These are phyloP conservation scores for Trematosphaeria pertusa DNA, from an alignment of 2,329 filamentous ascomycete species.

Conservation along the genomic window DNA sequence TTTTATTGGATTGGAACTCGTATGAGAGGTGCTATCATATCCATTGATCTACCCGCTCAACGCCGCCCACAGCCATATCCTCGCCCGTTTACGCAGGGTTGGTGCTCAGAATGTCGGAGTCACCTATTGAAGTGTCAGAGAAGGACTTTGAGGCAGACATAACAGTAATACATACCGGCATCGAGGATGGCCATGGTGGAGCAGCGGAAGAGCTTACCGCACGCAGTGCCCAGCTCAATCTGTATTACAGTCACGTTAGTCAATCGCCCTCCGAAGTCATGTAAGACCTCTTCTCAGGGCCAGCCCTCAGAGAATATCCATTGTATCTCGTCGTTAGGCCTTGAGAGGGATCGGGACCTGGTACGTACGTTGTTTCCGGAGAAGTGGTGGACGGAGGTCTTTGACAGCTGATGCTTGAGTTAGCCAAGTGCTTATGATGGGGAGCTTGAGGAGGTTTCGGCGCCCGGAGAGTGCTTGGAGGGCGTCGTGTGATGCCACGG, in stretches of 20 bases:
- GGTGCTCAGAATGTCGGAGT: constrained; percentile 95
- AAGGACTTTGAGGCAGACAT: background rate
- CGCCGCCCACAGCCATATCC: constrained; percentile 8
- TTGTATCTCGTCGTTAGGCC: constrained; percentile 48
- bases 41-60: constrained; percentile 34
- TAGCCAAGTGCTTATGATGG: too few species aligned
- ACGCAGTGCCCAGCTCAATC: constrained; percentile 98
- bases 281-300: constrained; percentile 90
- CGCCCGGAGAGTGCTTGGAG: too few species aligned
- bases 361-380: constrained; percentile 96
- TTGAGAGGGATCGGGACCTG: constrained; percentile 37
- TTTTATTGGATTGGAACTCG: constrained; percentile 9
- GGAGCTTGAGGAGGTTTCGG: too few species aligned
- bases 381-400: constrained; percentile 98
- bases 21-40: constrained; percentile 5
- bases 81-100: constrained; percentile 55
- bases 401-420: constrained; percentile 63
- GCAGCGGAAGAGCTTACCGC: constrained; percentile 98
- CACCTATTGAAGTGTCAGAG: constrained; percentile 42
- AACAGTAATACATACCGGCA: constrained; percentile 64
- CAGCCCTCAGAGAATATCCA: constrained; percentile 54
- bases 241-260: constrained; percentile 67
- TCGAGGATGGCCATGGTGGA: constrained; percentile 97
- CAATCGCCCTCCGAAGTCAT: constrained; percentile 86
- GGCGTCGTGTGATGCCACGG: too few species aligned